These are phyloP conservation scores for Coemansia sp. DNA, from an alignment of 192 early-diverging fungal genomes.

Conservation along the genomic window DNA sequence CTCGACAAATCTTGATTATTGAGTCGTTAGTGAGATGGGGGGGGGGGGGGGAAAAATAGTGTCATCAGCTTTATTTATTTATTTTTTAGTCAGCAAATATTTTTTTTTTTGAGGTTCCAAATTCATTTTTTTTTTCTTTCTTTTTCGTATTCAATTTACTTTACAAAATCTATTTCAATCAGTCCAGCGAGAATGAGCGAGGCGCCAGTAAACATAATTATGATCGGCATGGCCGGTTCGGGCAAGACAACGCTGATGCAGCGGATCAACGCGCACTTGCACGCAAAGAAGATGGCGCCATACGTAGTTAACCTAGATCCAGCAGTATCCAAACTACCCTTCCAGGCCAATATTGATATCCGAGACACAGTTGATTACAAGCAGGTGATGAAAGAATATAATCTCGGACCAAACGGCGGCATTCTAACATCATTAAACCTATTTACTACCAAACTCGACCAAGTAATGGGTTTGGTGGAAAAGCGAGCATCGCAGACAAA, in stretches of 20 bases:
- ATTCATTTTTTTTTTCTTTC: not conserved
- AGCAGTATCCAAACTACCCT: slow-evolving; percentile 81
- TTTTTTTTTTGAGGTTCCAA: no score
- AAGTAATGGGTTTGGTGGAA: slow-evolving; percentile 82
- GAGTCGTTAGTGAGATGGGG: no score
- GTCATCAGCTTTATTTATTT: no score
- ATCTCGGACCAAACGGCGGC: slow-evolving; percentile 93
- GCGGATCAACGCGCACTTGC: slow-evolving; percentile 86
- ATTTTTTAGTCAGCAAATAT: no score
- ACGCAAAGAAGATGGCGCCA: slow-evolving; percentile 66
- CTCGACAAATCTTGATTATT: no score
- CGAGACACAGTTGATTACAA: slow-evolving; percentile 98
- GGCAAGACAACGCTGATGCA: slow-evolving; percentile 98
- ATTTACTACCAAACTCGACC: slow-evolving; percentile 98
- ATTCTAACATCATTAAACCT: slow-evolving; percentile 94
- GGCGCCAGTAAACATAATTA: slow-evolving; percentile 59
- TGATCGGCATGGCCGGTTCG: slow-evolving; percentile 95
- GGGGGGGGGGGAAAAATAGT: no score
- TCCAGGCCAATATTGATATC: slow-evolving; percentile 95
- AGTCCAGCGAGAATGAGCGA: not conserved
- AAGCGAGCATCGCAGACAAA: slow-evolving; percentile 72
- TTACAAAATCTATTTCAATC: not conserved
- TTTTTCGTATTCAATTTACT: not conserved
- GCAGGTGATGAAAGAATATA: slow-evolving; percentile 98
- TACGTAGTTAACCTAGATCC: slow-evolving; percentile 97